phyloP scores from a whole-genome alignment of 2,329 filamentous ascomycete species.

The Apiospora hydei region DNA sequence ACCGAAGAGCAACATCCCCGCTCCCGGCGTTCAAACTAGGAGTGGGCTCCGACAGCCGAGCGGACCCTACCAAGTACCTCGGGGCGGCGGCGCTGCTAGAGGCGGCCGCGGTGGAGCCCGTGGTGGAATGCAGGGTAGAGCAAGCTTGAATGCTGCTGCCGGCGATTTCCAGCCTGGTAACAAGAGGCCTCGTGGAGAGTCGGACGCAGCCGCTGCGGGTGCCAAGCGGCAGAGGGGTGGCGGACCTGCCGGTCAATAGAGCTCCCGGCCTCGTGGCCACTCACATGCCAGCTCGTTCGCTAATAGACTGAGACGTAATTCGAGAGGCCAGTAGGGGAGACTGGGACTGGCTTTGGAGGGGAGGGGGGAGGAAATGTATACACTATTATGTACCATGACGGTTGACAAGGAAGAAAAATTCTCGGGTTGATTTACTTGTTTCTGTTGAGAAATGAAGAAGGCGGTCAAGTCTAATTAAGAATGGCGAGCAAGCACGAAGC shows the following conservation, averaged over 20 bases:
- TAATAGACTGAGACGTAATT: neutral
- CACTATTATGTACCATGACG: slow-evolving; percentile 17
- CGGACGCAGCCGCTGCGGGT: slow-evolving; percentile 45
- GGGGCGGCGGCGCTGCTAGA: slow-evolving; percentile 43
- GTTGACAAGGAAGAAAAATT: slow-evolving; percentile 5
- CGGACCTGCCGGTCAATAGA: slow-evolving; percentile 24
- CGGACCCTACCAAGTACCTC: slow-evolving; percentile 37
- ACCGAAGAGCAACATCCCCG: slow-evolving; percentile 36
- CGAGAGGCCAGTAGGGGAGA: neutral
- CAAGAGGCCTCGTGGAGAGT: slow-evolving; percentile 62
- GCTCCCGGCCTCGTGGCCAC: neutral
- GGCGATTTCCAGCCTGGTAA: slow-evolving; percentile 62
- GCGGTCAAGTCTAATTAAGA: neutral
- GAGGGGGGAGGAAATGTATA: neutral
- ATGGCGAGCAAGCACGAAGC: neutral
- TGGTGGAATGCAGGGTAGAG: slow-evolving; percentile 47
- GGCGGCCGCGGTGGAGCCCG: slow-evolving; percentile 46
- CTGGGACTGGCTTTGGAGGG: neutral
- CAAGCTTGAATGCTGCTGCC: slow-evolving; percentile 56
- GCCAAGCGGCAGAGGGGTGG: slow-evolving; percentile 48
- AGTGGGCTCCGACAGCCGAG: slow-evolving; percentile 35
- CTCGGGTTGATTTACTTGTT: neutral
- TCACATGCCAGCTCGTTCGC: neutral
- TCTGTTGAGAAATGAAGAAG: neutral
- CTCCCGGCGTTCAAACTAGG: slow-evolving; percentile 34